Base-by-base conservation (phyloP, 768 basidiomycete genomes). In the Rhodosporidiobolus sp. region DNA sequence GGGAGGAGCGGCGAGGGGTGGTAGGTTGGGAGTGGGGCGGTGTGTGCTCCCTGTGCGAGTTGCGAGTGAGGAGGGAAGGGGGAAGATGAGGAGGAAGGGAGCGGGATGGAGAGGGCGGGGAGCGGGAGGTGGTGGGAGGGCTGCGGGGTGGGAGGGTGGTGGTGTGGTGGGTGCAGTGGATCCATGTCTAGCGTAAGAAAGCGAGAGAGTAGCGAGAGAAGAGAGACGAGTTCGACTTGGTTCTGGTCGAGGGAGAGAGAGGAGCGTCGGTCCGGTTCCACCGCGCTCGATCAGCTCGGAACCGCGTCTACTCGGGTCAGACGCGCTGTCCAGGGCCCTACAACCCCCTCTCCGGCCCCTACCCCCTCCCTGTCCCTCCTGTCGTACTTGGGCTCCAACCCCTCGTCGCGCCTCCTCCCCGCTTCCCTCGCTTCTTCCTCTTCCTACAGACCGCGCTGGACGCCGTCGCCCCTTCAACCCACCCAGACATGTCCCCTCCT, bases 1-100 rank as follows among this genome's bases (percentile, higher is more conserved):
- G n/a, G 7, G 55, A 72, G 46, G 54, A 19, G 55, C 59, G 34
- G 69, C 28, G 38, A 53, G 62, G 32, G 55, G 50, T 17, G 45
- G 57, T n/a, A 35, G 62, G 61, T 2, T 11, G 64, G 46, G 26
- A 56, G 24, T 8, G 65, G 59, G 22, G 64, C 43, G 48, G 66
- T 9, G 59, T 32, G 17, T 9, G 53, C 34, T 30, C n/a, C 34
- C 22, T 4, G 49, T 4, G 34, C 43, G 54, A 5, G 32, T 7
- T 6, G 32, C n/a, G n/a, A n/a, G n/a, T n/a, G n/a, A n/a, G 54
- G 4, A 22, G 4, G 53, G n/a, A 17, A 4, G n/a, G 53, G 43
- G 32, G 17, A 6, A 4, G 10, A 26, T n/a, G 3, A 38, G 17
- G 48, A n/a, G 17, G 60, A 52, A 17, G 60, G 34, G 24, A 35